Conservation (phyloP, 2,329 filamentous ascomycete genomes). For the Phialemoniopsis sp. region DNA sequence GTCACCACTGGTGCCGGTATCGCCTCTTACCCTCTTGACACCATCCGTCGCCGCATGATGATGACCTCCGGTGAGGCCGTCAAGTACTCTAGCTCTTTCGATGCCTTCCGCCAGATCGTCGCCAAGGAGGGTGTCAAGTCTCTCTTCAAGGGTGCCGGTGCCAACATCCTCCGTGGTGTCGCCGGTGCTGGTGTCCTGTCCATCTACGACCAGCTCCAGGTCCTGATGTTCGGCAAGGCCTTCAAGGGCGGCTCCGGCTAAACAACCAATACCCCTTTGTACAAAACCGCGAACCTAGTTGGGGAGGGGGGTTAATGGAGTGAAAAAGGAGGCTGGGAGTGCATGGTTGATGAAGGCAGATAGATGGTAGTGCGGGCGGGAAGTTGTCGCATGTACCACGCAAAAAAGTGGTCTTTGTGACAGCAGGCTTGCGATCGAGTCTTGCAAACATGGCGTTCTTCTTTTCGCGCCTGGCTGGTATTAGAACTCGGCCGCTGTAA, state of each 20-base stretch:
- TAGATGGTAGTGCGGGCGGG: conserved; percentile 44
- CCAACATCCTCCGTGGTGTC: conserved; percentile 99
- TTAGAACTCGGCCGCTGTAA: conserved; percentile 51
- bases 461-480: conserved; percentile 44
- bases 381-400: conserved; percentile 16
- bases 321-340: conserved; percentile 6
- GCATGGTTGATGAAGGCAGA: conserved; percentile 35
- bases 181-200: conserved; percentile 99
- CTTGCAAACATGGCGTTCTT: conserved; percentile 26
- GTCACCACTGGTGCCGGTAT: conserved; percentile 99
- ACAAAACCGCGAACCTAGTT: conserved; percentile 19
- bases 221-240: conserved; percentile 99
- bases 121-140: conserved; percentile 97
- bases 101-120: conserved; percentile 94
- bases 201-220: conserved; percentile 99
- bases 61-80: conserved; percentile 97
- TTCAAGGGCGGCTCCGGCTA: conserved; percentile 68
- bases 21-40: conserved; percentile 99
- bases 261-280: conserved; percentile 30
- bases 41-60: conserved; percentile 99
- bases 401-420: conserved; percentile 16
- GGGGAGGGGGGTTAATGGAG: conserved; percentile 11
- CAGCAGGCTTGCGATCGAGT: conserved; percentile 25
- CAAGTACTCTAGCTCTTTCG: conserved; percentile 98
- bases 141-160: conserved; percentile 99